Base-by-base conservation (phyloP, 2,329 filamentous ascomycete species). In the Bipolaris sorokiniana region DNA sequence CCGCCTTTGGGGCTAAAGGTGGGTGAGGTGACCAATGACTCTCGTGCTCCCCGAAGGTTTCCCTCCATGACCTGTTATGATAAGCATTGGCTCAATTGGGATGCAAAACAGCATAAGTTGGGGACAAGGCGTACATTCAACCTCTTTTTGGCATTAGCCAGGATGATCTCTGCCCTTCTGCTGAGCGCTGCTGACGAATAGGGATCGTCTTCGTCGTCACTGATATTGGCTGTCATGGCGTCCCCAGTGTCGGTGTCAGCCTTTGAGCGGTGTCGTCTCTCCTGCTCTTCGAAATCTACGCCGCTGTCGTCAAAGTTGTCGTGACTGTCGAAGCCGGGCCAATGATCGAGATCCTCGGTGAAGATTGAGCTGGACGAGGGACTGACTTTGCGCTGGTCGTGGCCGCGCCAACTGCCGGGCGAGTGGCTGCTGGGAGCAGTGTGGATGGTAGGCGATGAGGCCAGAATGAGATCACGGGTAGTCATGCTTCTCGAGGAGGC, bases 91-190 rank as follows among this genome's bases (percentile, higher is more conserved):
- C 58, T 37, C 48, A 44, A 54, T 49, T 49, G 16, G 36, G 16
- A 46, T 48, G 46, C 36, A 20, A 26, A 13, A 31, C 4, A 3
- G 28, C 28, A 31, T 23, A 31, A 48, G 34, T 15, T 26, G 51
- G 48, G 31, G 48, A 48, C 46, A 10, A 41, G 48, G 56, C 90
- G 75, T 82, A 96, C 92, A 72, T 91, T 95, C 59, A 98, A 82
- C 66, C 92, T 85, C 74, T 88, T 89, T 79, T 97, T 97, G 31
- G 94, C 94, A 77, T 96, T 97, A 54, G 92, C 91, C 53, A 98
- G 82, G 71, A 97, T 97, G 70, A 93, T 83, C 73, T 97, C 93
- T 1, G 93, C 93, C 67, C 92, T 86, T 65, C 89, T 88, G 50
- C 69, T 71, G 33, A 73, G 58, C 33, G 69, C 64, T 53, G 84